phyloP scores from a whole-genome alignment of 257 asterid genomes.

The Nicotiana paniculata region DNA sequence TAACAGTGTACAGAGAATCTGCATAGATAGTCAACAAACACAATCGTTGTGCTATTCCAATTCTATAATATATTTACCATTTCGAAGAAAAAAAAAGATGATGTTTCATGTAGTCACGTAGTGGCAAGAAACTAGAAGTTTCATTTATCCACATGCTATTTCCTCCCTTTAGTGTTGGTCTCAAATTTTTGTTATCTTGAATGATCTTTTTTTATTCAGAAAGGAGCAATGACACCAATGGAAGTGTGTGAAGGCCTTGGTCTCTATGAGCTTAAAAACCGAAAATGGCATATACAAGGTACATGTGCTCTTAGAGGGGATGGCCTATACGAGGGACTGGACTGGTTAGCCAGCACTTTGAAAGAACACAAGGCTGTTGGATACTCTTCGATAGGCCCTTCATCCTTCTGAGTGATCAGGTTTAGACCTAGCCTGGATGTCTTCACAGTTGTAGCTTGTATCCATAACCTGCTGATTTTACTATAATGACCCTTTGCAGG shows the following conservation, averaged over 20 bases:
- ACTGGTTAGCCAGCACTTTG: conserved; percentile 85
- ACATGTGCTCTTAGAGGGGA: conserved; percentile 90
- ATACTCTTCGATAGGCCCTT: conserved; percentile 77
- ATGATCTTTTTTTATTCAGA: conserved; percentile 29
- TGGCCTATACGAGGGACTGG: conserved; percentile 92
- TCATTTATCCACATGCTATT: not conserved
- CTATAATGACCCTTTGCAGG: not conserved
- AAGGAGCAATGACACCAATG: conserved; percentile 91
- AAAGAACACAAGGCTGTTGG: conserved; percentile 82
- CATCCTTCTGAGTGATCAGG: conserved; percentile 49
- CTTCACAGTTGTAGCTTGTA: not conserved
- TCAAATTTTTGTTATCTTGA: not conserved
- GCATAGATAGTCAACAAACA: too few species aligned
- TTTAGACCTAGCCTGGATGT: conserved; percentile 3
- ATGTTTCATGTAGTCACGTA: not conserved
- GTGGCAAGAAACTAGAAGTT: not conserved
- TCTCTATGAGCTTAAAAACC: conserved; percentile 68
- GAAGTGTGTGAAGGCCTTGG: conserved; percentile 95
- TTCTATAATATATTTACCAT: too few species aligned
- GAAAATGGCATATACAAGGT: conserved; percentile 98
- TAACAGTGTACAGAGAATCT: too few species aligned
- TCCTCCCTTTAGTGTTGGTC: not conserved
- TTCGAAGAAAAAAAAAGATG: too few species aligned
- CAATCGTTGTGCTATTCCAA: too few species aligned
- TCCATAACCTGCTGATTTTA: not conserved